Evolutionary conservation across 768 basidiomycete species (phyloP).

Genomic region (Boletellus sp.): DNA sequence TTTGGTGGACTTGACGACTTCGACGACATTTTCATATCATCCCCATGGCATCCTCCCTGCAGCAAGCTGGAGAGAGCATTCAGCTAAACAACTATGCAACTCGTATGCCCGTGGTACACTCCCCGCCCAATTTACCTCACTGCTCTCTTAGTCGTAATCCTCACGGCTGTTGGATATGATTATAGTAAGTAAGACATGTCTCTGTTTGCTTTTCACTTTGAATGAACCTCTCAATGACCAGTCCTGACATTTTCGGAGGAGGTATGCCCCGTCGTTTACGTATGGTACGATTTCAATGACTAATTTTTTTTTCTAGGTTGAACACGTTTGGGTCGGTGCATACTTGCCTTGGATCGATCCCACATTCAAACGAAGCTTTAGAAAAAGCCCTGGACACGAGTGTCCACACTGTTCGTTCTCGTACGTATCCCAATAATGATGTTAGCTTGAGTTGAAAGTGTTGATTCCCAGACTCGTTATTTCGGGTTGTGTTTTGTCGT

Average conservation of each 20-base stretch:
- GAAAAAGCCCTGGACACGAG: neutral
- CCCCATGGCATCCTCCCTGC: neutral
- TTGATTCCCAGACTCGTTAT: neutral
- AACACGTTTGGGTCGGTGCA: neutral
- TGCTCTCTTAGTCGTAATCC: neutral
- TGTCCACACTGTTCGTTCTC: neutral
- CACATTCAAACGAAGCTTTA: neutral
- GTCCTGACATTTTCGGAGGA: neutral
- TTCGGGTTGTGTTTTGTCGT: neutral
- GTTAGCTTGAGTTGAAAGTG: neutral
- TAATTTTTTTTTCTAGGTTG: neutral
- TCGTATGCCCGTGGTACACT: neutral
- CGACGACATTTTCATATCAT: neutral
- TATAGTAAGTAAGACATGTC: neutral
- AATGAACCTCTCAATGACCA: neutral
- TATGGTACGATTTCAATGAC: neutral
- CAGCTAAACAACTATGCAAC: neutral
- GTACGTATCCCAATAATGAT: neutral
- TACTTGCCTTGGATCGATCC: neutral
- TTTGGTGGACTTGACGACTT: too few relatives aligned
- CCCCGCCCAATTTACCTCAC: too few relatives aligned
- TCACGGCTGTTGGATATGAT: neutral
- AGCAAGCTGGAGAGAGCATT: neutral
- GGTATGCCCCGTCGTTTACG: neutral
- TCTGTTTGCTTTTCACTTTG: neutral